Conservation (phyloP, 2,329 filamentous ascomycete genomes). For the Fonsecaea erecta region DNA sequence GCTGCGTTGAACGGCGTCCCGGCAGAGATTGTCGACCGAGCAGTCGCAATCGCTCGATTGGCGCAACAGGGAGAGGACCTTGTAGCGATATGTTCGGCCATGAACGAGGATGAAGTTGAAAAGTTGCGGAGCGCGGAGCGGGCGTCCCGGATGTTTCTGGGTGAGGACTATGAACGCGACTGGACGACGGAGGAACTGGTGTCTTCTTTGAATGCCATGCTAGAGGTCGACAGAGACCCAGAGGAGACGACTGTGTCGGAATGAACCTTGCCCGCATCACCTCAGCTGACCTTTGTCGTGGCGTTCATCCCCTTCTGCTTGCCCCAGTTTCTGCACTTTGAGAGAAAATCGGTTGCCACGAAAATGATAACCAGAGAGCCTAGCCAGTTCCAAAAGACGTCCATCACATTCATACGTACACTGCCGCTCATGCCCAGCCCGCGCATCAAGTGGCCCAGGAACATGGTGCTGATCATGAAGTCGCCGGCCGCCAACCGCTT, state of each 20-base stretch:
- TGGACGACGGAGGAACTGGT: slow-evolving; percentile 24
- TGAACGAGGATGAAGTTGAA: slow-evolving; percentile 67
- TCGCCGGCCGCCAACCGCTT: slow-evolving; percentile 77
- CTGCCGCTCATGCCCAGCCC: slow-evolving; percentile 61
- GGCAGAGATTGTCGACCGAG: slow-evolving; percentile 70
- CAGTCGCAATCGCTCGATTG: slow-evolving; percentile 72
- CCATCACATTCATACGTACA: slow-evolving; percentile 56
- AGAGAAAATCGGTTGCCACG: slow-evolving; percentile 61
- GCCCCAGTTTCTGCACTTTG: slow-evolving; percentile 62
- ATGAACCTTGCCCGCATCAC: neutral
- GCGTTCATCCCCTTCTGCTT: slow-evolving; percentile 53
- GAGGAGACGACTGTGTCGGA: slow-evolving; percentile 2
- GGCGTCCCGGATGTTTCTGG: slow-evolving; percentile 31
- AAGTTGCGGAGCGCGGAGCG: slow-evolving; percentile 67
- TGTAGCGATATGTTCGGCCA: slow-evolving; percentile 69
- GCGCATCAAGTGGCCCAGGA: slow-evolving; percentile 73
- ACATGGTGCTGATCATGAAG: slow-evolving; percentile 76
- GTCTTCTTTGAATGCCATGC: slow-evolving; percentile 22
- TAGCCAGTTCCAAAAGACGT: slow-evolving; percentile 61
- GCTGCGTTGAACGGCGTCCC: slow-evolving; percentile 87
- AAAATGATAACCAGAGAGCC: slow-evolving; percentile 60
- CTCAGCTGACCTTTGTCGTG: slow-evolving; percentile 15
- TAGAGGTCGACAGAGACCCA: slow-evolving; percentile 9
- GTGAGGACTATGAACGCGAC: slow-evolving; percentile 25
- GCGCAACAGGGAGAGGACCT: slow-evolving; percentile 76